Percentiles rank a stretch among this genome's conserved stretches.
Evolutionary conservation across 2,329 filamentous ascomycete species (phyloP).

Genomic region (Cylindrodendrum hubeiense): DNA sequence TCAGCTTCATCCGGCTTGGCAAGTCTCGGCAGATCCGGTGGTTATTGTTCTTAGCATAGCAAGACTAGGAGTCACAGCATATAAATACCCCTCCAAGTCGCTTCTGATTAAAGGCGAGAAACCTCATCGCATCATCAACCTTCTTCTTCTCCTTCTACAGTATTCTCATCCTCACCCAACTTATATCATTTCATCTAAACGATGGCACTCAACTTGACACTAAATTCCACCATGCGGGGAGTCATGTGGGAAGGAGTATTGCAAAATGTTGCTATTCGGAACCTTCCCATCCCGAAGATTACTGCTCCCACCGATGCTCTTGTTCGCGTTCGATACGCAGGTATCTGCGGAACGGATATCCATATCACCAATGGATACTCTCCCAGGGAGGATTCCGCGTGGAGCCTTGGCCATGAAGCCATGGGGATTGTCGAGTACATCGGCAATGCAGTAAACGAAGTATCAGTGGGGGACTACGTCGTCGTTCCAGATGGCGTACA

Average conservation of each 20-base stretch:
- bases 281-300: neutral
- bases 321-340: neutral
- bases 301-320: neutral
- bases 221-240: neutral
- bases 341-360: neutral
- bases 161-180: neutral
- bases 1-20: neutral
- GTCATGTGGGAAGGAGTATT: neutral
- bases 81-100: neutral
- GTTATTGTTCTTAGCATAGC: too few relatives aligned
- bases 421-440: conserved; percentile 1
- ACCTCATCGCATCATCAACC: neutral
- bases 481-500: conserved; percentile 4
- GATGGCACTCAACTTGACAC: neutral
- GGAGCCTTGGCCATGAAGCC: conserved; percentile 4
- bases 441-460: neutral
- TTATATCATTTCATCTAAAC: neutral
- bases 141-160: neutral
- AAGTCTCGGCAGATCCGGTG: neutral
- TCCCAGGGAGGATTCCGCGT: neutral
- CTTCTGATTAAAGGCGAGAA: neutral
- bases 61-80: neutral
- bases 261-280: neutral
- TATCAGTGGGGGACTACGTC: conserved; percentile 6
- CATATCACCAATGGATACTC: conserved; percentile 3